Evolutionary conservation across 345 rosid genomes (phyloP).

Genomic region (Citrus cavaleriei): DNA sequence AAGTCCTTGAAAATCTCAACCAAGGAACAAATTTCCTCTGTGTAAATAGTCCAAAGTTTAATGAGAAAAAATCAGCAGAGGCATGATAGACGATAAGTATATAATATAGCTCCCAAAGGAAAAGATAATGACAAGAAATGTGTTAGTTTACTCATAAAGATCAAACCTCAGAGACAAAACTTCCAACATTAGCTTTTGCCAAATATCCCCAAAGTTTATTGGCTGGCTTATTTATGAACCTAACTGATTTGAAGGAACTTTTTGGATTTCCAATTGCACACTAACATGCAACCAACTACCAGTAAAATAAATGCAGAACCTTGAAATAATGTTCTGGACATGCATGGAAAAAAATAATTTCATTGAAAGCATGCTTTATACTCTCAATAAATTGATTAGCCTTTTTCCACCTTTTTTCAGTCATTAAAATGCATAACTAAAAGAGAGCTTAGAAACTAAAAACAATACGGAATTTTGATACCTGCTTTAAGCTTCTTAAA

Average conservation of each 20-base stretch:
- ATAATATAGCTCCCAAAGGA: not conserved
- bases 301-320: not conserved
- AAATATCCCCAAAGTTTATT: not conserved
- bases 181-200: not conserved
- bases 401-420: not conserved
- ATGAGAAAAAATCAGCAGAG: not conserved
- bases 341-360: not conserved
- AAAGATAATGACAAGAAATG: not conserved
- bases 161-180: not conserved
- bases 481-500: slow-evolving; percentile 58
- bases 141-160: not conserved
- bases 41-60: not conserved
- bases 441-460: not conserved
- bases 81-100: not conserved
- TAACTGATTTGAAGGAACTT: not conserved
- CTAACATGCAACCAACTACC: not conserved
- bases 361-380: not conserved
- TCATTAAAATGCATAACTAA: not conserved
- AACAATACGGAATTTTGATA: slow-evolving; percentile 16
- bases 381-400: not conserved
- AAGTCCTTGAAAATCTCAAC: not conserved
- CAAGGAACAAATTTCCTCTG: not conserved
- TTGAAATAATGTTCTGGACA: not conserved
- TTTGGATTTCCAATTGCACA: not conserved
- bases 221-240: not conserved